Conservation (phyloP, 148 eudicot species). For the Amaranthus cruentus region DNA sequence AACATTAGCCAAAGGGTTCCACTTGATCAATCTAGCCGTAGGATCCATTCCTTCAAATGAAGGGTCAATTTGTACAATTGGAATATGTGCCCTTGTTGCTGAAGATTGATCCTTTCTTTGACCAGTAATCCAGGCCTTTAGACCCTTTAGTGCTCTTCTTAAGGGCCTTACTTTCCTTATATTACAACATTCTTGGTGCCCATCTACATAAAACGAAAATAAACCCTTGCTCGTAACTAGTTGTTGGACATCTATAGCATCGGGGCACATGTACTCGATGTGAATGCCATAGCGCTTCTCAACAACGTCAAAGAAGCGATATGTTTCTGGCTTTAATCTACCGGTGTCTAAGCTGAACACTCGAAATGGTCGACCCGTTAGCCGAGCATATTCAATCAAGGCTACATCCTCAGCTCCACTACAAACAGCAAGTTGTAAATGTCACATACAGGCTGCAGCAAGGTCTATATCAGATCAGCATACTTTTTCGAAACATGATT, state of each 20-base stretch:
- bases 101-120: conserved; percentile 90
- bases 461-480: neutral
- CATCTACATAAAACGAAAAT: conserved; percentile 84
- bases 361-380: conserved; percentile 78
- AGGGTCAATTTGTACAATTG: conserved; percentile 77
- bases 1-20: conserved; percentile 82
- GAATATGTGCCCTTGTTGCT: conserved; percentile 77
- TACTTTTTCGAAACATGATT: neutral
- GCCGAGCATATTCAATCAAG: conserved; percentile 74
- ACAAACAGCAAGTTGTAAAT: conserved; percentile 12
- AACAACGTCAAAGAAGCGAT: conserved; percentile 60
- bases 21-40: conserved; percentile 83
- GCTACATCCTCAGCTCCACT: conserved; percentile 98
- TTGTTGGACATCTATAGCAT: conserved; percentile 72
- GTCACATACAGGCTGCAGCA: neutral
- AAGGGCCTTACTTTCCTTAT: conserved; percentile 78
- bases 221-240: conserved; percentile 71
- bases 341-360: conserved; percentile 92
- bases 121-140: conserved; percentile 87
- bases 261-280: conserved; percentile 90
- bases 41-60: conserved; percentile 76
- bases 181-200: conserved; percentile 90
- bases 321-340: conserved; percentile 76
- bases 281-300: conserved; percentile 62
- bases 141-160: conserved; percentile 70